Base-by-base conservation (phyloP, 148 eudicot species). In the Amaranthus palmeri region DNA sequence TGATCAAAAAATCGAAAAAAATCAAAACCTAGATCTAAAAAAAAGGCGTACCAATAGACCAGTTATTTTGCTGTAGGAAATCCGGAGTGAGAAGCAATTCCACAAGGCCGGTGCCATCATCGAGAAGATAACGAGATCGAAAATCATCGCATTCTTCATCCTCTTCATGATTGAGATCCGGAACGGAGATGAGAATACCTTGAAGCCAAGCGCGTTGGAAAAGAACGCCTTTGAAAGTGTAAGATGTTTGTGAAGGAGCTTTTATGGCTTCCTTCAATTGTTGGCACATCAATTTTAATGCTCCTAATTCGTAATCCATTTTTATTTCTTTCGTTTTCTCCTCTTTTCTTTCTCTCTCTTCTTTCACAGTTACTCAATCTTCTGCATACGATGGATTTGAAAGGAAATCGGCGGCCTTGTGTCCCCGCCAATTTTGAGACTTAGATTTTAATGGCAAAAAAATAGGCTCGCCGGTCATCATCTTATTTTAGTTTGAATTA, bases 201-300 rank as follows among this genome's bases (percentile, higher is more conserved):
- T 95, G 88, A 4, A 93, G 13, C 97, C 98, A 93, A 52, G 84
- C 97, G 74, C 97, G 98, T 72, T 93, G 98, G 84, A 93, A 93
- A 79, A 89, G 90, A 74, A 91, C 81, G 77, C 91, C 88, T 58
- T 75, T 76, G 64, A 81, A 81, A 44, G 88, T 73, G 86, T 72
- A 77, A 56, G 88, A 64, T n/a, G 85, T 66, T 15, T 66, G 83
- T 3, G 86, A 60, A 18, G 81, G 13, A 9, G 83, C 67, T 11
- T 63, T 67, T 52, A 76, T 78, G 42, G 88, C 88, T 76, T 72
- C 10, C 46, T 84, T 81, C 15, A 93, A 80, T 71, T 91, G 96
- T 6, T 40, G 71, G 75, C 92, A 85, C 62, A 80, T 45, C 53
- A 93, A 76, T 83, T 93, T 93, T 71, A 87, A 76, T 13, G 97